Evolutionary conservation across 768 basidiomycete species (phyloP).

Genomic region (Favolaschia claudopus): DNA sequence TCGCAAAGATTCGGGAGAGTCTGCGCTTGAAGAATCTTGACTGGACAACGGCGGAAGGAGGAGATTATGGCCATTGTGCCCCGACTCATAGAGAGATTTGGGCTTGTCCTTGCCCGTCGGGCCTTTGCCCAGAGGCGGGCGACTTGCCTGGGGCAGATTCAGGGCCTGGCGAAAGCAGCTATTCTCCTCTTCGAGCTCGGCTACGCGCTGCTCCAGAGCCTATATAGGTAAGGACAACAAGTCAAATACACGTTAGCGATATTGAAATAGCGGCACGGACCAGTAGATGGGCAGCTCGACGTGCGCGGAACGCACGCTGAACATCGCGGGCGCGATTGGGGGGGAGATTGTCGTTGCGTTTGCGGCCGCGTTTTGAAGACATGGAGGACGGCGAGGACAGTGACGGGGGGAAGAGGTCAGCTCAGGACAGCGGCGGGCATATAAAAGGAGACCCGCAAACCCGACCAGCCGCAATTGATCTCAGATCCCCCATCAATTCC

Average conservation of each 20-base stretch:
- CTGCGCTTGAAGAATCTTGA: slow-evolving; percentile 52
- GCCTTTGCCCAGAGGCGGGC: slow-evolving; percentile 79
- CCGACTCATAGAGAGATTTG: slow-evolving; percentile 52
- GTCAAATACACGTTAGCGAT: slow-evolving; percentile 45
- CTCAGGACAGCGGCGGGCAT: slow-evolving; percentile 40
- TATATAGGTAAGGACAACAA: slow-evolving; percentile 46
- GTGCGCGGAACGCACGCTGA: slow-evolving; percentile 87
- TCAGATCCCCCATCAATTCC: no score
- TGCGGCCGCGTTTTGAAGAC: slow-evolving; percentile 90
- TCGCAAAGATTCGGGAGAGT: slow-evolving; percentile 58
- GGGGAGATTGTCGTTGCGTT: slow-evolving; percentile 81
- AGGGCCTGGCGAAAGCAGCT: slow-evolving; percentile 73
- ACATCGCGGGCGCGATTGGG: slow-evolving; percentile 88
- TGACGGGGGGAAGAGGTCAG: slow-evolving; percentile 38
- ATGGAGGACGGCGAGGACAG: slow-evolving; percentile 50
- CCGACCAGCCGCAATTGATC: slow-evolving; percentile 21
- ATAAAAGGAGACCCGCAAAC: slow-evolving; percentile 47
- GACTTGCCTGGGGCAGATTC: slow-evolving; percentile 75
- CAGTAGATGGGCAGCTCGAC: slow-evolving; percentile 87
- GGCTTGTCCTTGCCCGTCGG: slow-evolving; percentile 90
- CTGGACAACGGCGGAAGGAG: slow-evolving; percentile 42
- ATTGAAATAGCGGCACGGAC: slow-evolving; percentile 50
- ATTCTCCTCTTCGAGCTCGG: slow-evolving; percentile 88
- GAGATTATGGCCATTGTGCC: not conserved
- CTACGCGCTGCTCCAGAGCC: slow-evolving; percentile 83